Evolutionary conservation across 352 stramenopile species (phyloP), one percentile per base, ranked within the genome.

Genomic region (Globisporangium spiculum): DNA sequence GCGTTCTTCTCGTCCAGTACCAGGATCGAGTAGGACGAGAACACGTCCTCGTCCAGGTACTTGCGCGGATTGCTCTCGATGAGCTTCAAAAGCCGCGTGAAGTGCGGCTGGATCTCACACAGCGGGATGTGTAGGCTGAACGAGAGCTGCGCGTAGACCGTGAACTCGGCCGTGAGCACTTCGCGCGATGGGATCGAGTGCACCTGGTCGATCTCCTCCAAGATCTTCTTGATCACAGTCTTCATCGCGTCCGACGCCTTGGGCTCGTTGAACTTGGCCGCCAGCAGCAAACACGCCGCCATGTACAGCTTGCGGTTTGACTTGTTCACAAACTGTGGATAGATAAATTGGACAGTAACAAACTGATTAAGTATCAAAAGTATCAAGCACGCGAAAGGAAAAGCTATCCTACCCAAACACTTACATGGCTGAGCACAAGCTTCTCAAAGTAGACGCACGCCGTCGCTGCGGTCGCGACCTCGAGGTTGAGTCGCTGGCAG

Each of bases 361-460:
- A 26, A 20, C 3, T 26, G 18, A 16, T 27, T 44, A 41, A 36
- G 30, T 52, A 65, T 26, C 26, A 65, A 16, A 41, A 34, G 27
- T 16, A 20, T 41, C 20, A 60, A 60, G 9, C 30, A 20, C 9
- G 20, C 4, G n/a, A 63, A 65, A n/a, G 4, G 48, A 3, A 27
- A 22, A 59, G 7, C 55, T 6, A 71, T 53, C 41, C 74, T 36
- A 36, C 32, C 32, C 6, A 8, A 36, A 9, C 4, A 36, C 32
- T 36, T 36, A 97, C 81, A 62, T 94, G 93, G 67, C 89, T 89
- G 10, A 99, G 84, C 60, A 97, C 97, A 16, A 99, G 88, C 60
- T 98, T 92, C 74, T 99, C 97, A 75, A 99, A 99, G 69, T 98
- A 98, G 41, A 99, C 90, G 70, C 93, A 98, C 30, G 96, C 92